A percentile compares a stretch with the other conserved stretches of the same genome.
phyloP scores from a whole-genome alignment of 1,139 yeast species.

The Diutina siamensis region DNA sequence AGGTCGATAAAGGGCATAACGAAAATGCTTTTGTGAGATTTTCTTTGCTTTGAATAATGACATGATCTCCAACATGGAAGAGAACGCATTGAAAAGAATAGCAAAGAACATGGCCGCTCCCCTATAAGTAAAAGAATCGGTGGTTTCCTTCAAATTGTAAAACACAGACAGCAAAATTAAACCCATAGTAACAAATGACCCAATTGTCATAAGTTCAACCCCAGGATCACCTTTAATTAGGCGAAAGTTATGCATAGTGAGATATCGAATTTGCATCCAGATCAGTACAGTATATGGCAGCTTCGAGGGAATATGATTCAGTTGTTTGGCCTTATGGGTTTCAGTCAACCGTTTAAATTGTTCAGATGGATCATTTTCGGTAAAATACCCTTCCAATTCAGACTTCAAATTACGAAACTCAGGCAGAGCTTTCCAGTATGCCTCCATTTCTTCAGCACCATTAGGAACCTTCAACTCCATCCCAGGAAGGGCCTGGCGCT shows the following conservation, averaged over 20 bases:
- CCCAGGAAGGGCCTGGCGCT: slow-evolving; percentile 45
- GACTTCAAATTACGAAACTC: slow-evolving; percentile 29
- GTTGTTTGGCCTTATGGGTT: neutral
- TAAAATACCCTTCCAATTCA: slow-evolving; percentile 19
- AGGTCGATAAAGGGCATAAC: slow-evolving; percentile 66
- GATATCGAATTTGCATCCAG: neutral
- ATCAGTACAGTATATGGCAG: neutral
- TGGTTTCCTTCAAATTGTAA: neutral
- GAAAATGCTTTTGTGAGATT: slow-evolving; percentile 68
- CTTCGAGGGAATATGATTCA: neutral
- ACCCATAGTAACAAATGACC: neutral
- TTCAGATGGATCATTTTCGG: neutral
- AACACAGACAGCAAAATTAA: neutral
- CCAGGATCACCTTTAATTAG: neutral
- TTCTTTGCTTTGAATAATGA: slow-evolving; percentile 65
- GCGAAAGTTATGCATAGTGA: neutral
- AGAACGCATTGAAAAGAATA: slow-evolving; percentile 63
- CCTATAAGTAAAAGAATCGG: slow-evolving; percentile 22
- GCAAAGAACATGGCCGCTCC: slow-evolving; percentile 67
- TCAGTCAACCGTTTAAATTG: neutral
- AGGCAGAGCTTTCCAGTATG: slow-evolving; percentile 50
- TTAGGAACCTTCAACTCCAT: slow-evolving; percentile 53
- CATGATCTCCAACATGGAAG: slow-evolving; percentile 64
- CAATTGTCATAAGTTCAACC: neutral
- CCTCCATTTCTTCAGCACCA: slow-evolving; percentile 58